Evolutionary conservation across 305 asterid genomes (phyloP), one percentile per base, ranked within the genome.

Genomic region (Plantago rigida): DNA sequence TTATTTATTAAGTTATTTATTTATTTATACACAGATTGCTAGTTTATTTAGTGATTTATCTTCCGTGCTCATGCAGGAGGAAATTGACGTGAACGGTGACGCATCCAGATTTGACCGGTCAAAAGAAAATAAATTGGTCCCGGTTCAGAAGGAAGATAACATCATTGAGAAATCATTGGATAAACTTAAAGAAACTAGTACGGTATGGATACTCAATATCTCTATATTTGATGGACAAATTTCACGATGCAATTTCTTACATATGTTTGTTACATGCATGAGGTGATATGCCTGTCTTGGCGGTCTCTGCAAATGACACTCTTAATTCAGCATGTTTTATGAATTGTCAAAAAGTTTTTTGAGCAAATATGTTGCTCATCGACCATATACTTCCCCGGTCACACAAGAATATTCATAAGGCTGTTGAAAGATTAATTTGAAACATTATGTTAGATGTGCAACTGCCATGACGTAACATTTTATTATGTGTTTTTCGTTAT

Each of bases 111-210:
- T 64, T 56, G 59, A 70, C 57, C 77, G 73, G 60, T 78, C 71
- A 64, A 77, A 70, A 79, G 69, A 76, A 36, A 31, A 71, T 61
- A 45, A 60, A 19, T 65, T 82, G 78, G 85, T 77, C 60, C 82
- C 67, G 56, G 74, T 71, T 72, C 81, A 77, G 83, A 83, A 83
- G 83, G 84, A 92, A 60, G 94, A 84, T 66, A 65, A 67, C 68
- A 75, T 92, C 49, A 78, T 92, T 59, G 91, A 67, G 71, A 92
- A 83, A 77, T 88, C 97, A 29, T 73, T 88, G 77, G 91, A 86
- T 59, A 86, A 88, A 78, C 82, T 92, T 80, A 88, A 81, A 78
- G 94, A 84, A 79, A 83, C 99, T 13, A 83, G 94, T 84, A 84
- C 94, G 76, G 97, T 92, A 83, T 56, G 79, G 46, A 52, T 65